Evolutionary conservation across 2,329 filamentous ascomycete species (phyloP).

Genomic region (Cytospora paraplurivora): DNA sequence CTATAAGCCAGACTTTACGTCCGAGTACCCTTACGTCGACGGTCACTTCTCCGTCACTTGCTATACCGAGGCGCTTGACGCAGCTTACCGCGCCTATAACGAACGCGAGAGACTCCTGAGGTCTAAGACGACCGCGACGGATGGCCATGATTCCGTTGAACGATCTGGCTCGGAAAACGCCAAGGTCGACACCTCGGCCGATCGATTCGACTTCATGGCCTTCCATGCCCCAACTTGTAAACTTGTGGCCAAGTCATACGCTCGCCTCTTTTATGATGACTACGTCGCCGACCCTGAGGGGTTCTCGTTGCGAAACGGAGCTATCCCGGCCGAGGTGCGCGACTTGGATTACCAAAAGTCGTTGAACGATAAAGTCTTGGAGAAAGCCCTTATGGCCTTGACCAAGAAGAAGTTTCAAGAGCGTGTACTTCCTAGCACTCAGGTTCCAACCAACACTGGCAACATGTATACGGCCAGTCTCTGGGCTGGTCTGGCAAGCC

Average conservation of each 20-base stretch:
- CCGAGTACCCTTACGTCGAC: conserved; percentile 84
- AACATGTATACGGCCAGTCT: conserved; percentile 73
- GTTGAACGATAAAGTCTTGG: conserved; percentile 76
- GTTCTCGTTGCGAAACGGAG: conserved; percentile 61
- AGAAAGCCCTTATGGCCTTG: conserved; percentile 84
- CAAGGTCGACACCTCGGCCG: conserved; percentile 62
- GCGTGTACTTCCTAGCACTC: conserved; percentile 71
- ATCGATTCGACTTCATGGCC: conserved; percentile 80
- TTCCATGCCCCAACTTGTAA: conserved; percentile 90
- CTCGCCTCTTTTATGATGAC: conserved; percentile 82
- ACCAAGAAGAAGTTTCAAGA: conserved; percentile 84
- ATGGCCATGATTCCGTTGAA: conserved; percentile 51
- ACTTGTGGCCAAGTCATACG: conserved; percentile 85
- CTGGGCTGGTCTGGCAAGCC: conserved; percentile 73
- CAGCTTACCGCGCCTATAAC: conserved; percentile 79
- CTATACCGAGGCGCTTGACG: conserved; percentile 79
- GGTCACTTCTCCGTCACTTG: conserved; percentile 81
- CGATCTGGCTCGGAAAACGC: conserved; percentile 52
- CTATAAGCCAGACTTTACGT: conserved; percentile 86
- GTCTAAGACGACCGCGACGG: conserved; percentile 46
- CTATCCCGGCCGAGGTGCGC: conserved; percentile 74
- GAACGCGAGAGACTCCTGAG: conserved; percentile 63
- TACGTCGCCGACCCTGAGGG: conserved; percentile 71
- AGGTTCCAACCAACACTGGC: conserved; percentile 75
- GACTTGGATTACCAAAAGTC: conserved; percentile 80